phyloP scores from a whole-genome alignment of 371 early-diverging fungal species.

The Funneliformis caledonium region DNA sequence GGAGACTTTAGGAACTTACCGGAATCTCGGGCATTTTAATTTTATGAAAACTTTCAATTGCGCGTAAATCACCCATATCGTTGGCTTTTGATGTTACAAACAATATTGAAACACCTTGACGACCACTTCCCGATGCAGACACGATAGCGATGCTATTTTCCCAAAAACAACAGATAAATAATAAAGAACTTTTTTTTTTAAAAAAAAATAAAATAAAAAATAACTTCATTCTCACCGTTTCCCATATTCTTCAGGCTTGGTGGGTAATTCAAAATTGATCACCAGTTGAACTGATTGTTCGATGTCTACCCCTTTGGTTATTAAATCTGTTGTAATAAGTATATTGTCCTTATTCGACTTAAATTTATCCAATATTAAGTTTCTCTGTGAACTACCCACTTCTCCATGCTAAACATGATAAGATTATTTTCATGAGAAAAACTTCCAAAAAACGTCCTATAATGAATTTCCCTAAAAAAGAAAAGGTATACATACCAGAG shows the following conservation, averaged over 20 bases:
- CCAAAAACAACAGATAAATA: not conserved
- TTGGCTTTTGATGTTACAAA: constrained; percentile 14
- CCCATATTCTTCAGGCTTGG: not conserved
- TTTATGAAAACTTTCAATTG: constrained; percentile 14
- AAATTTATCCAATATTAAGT: not conserved
- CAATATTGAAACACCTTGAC: not conserved
- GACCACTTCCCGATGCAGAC: not conserved
- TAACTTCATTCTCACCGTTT: not conserved
- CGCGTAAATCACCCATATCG: not conserved
- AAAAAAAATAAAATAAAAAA: not conserved
- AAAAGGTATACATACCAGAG: not conserved
- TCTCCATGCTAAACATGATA: constrained; percentile 1
- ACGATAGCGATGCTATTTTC: not conserved
- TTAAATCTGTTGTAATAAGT: constrained; percentile 1
- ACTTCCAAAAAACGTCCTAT: not conserved
- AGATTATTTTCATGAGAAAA: not conserved
- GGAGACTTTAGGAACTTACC: not conserved
- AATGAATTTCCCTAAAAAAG: not conserved
- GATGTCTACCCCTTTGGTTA: not conserved
- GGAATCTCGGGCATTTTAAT: constrained; percentile 7
- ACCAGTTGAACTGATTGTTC: not conserved
- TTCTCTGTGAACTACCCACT: not conserved
- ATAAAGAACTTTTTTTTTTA: not conserved
- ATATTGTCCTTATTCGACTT: not conserved
- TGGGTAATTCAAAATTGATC: constrained; percentile 5